Evolutionary conservation across 164 flowering plant species (phyloP).

Genomic region (Malania oleifera): DNA sequence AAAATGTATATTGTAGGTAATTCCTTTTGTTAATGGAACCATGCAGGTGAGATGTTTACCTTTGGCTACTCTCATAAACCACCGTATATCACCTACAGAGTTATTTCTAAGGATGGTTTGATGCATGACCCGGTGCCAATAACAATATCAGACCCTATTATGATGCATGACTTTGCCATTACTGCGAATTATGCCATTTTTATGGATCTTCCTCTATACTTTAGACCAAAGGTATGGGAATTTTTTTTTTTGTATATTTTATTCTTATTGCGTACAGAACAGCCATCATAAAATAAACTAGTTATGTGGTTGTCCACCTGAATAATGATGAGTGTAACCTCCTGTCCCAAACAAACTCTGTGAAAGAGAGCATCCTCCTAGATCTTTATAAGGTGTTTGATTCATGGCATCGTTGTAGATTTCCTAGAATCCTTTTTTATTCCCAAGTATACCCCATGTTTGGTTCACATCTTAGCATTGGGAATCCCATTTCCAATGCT

Average conservation of each 20-base stretch:
- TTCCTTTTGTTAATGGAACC: constrained; percentile 2
- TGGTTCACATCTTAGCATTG: no score
- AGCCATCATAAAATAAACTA: not conserved
- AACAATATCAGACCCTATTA: constrained; percentile 74
- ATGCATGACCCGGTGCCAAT: constrained; percentile 98
- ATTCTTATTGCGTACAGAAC: not conserved
- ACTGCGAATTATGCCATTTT: constrained; percentile 90
- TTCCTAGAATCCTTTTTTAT: no score
- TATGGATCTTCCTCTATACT: constrained; percentile 92
- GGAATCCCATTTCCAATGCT: no score
- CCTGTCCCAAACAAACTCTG: no score
- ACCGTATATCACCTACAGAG: constrained; percentile 89
- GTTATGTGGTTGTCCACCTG: no score
- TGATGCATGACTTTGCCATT: constrained; percentile 99
- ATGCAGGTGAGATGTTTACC: constrained; percentile 96
- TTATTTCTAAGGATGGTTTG: constrained; percentile 80
- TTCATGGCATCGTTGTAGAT: no score
- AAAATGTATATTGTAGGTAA: not conserved
- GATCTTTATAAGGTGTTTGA: no score
- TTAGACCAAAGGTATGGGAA: constrained; percentile 72
- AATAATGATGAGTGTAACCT: no score
- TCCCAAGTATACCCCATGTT: no score
- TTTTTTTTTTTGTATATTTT: not conserved
- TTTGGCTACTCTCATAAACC: constrained; percentile 81
- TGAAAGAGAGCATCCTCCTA: no score